Conservation (phyloP, 192 early-diverging fungal genomes). For the Gigaspora rosea region DNA sequence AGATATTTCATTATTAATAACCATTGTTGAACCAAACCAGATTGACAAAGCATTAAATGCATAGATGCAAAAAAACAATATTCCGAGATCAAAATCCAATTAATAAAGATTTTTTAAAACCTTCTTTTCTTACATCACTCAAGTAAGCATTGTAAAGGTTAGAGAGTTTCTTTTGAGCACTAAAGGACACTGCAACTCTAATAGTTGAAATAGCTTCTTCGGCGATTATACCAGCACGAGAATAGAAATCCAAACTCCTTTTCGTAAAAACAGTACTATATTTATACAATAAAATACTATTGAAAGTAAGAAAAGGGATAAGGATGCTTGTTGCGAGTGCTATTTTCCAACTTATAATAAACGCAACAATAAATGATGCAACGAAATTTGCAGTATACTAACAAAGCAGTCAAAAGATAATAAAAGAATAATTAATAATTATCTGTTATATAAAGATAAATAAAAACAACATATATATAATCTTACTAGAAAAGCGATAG, state of each 20-base stretch:
- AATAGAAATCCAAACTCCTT: conserved; percentile 67
- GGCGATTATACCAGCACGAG: conserved; percentile 78
- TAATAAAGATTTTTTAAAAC: conserved; percentile 10
- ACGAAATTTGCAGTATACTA: conserved; percentile 64
- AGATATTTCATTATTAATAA: no score
- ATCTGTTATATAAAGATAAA: no score
- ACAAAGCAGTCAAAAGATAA: conserved; percentile 47
- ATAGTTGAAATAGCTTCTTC: conserved; percentile 83
- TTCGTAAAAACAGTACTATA: conserved; percentile 49
- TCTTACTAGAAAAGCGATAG: no score
- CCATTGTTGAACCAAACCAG: no score
- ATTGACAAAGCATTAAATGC: conserved; percentile 17
- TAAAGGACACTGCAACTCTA: conserved; percentile 82
- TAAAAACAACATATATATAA: no score
- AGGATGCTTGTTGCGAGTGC: background rate
- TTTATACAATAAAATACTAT: conserved; percentile 40
- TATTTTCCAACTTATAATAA: conserved; percentile 60
- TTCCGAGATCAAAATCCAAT: conserved; percentile 59
- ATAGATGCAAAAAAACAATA: conserved; percentile 72
- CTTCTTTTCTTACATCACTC: no score
- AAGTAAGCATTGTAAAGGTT: no score
- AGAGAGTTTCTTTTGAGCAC: no score
- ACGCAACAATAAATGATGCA: conserved; percentile 72
- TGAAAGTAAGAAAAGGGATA: conserved; percentile 39
- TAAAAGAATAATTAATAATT: no score